phyloP scores from a whole-genome alignment of 2,329 filamentous ascomycete genomes.

The Penicillium hesseltinei region DNA sequence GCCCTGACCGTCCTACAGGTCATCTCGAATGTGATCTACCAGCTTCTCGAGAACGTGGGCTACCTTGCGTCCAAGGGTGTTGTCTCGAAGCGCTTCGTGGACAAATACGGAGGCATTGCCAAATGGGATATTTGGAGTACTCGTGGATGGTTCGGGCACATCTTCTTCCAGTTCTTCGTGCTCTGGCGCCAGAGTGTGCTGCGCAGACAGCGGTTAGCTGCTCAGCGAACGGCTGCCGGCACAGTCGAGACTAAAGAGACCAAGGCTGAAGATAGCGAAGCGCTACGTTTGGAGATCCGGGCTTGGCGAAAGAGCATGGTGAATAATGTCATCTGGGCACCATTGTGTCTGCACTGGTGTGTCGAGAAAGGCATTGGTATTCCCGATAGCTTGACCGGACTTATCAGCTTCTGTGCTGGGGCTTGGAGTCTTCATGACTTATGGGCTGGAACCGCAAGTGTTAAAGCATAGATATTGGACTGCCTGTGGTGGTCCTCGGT shows the following conservation, averaged over 20 bases:
- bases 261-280: conserved; percentile 32
- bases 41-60: conserved; percentile 78
- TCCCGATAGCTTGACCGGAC: conserved; percentile 57
- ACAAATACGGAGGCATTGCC: conserved; percentile 53
- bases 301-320: conserved; percentile 61
- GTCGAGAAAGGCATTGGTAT: conserved; percentile 62
- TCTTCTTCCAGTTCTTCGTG: conserved; percentile 71
- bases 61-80: conserved; percentile 74
- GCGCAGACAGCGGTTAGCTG: conserved; percentile 31
- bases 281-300: conserved; percentile 45
- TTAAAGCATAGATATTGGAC: conserved; percentile 13
- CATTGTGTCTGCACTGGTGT: conserved; percentile 82
- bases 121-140: conserved; percentile 69
- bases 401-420: conserved; percentile 55
- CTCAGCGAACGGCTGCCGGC: conserved; percentile 15
- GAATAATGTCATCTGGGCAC: conserved; percentile 73
- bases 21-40: conserved; percentile 65
- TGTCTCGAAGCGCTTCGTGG: conserved; percentile 47
- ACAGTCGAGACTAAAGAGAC: conserved; percentile 20
- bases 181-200: conserved; percentile 51
- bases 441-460: conserved; percentile 47
- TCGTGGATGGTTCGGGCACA: conserved; percentile 76
- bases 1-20: conserved; percentile 68
- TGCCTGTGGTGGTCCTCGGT: background rate
- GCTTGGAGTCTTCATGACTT: conserved; percentile 45